These are phyloP conservation scores for Debaryomyces nepalensis DNA, from an alignment of 1,139 yeast species.

Conservation along the genomic window DNA sequence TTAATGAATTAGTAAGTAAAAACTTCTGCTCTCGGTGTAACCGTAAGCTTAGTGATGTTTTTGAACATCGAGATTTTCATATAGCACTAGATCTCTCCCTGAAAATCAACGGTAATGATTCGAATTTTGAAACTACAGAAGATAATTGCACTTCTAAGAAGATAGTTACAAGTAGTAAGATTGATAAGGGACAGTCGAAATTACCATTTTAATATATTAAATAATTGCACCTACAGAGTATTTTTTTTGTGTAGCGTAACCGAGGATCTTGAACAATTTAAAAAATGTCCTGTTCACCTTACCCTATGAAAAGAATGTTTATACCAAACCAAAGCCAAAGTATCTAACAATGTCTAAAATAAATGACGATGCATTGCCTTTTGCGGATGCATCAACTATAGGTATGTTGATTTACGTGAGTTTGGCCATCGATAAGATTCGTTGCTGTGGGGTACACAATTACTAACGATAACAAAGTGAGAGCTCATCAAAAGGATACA, in stretches of 20 bases:
- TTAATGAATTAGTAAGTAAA: conserved; percentile 24
- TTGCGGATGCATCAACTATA: conserved; percentile 54
- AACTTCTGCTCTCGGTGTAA: conserved; percentile 35
- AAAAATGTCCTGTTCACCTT: background rate
- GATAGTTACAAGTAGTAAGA: conserved; percentile 7
- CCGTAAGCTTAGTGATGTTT: conserved; percentile 31
- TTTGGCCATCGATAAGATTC: background rate
- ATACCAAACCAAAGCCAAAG: background rate
- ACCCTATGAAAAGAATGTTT: background rate
- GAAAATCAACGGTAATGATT: conserved; percentile 24
- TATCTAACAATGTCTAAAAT: conserved; percentile 27
- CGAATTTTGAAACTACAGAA: background rate
- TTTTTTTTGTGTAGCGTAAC: background rate
- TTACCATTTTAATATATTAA: conserved; percentile 16
- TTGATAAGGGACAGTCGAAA: conserved; percentile 18
- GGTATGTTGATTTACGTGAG: conserved; percentile 34
- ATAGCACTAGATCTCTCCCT: conserved; percentile 44
- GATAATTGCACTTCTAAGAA: background rate
- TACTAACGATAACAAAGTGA: conserved; percentile 37
- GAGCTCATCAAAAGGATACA: conserved; percentile 89
- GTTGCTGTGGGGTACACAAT: conserved; percentile 11
- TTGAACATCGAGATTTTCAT: conserved; percentile 49
- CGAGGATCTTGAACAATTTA: conserved; percentile 4
- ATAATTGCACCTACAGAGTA: background rate
- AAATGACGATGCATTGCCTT: conserved; percentile 41